Evolutionary conservation across 345 rosid genomes (phyloP).

Genomic region (Salix viminalis): DNA sequence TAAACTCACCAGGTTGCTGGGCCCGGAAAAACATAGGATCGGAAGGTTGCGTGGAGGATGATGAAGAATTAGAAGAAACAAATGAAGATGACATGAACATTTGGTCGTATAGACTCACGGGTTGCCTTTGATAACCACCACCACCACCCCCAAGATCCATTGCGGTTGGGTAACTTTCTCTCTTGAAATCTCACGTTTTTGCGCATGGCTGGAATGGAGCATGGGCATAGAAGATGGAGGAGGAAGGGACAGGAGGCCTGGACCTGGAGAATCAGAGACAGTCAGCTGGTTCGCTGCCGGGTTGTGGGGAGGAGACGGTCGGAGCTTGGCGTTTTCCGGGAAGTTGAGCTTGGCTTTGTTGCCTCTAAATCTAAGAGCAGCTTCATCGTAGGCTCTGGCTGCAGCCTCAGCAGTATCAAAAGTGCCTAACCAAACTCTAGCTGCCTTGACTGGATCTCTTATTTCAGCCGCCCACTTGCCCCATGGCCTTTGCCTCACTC

Average conservation of each 20-base stretch:
- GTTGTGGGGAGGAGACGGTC: constrained; percentile 25
- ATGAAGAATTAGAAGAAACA: constrained; percentile 13
- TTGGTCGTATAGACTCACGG: constrained; percentile 37
- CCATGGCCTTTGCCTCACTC: constrained; percentile 93
- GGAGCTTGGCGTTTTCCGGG: constrained; percentile 85
- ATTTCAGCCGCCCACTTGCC: constrained; percentile 98
- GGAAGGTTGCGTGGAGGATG: constrained; percentile 17
- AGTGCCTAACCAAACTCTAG: constrained; percentile 91
- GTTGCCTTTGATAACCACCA: constrained; percentile 13
- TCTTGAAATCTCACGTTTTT: constrained; percentile 11
- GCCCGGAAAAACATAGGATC: constrained; percentile 15
- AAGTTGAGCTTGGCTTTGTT: constrained; percentile 93
- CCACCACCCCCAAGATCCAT: constrained; percentile 1
- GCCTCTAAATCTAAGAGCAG: constrained; percentile 80
- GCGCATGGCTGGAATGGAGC: constrained; percentile 15
- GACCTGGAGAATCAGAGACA: constrained; percentile 30
- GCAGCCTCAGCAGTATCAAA: constrained; percentile 85
- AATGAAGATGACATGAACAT: constrained; percentile 36
- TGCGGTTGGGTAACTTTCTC: constrained; percentile 8
- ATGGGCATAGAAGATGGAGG: constrained; percentile 24
- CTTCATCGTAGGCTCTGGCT: constrained; percentile 83
- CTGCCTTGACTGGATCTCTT: constrained; percentile 80
- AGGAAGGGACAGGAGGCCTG: constrained; percentile 34
- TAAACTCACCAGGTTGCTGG: constrained; percentile 10
- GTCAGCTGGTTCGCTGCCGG: constrained; percentile 25